A percentile compares a stretch with the other conserved stretches of the same genome.
These are phyloP conservation scores for Phytophthora vignae DNA, from an alignment of 352 stramenopile species.

Conservation along the genomic window DNA sequence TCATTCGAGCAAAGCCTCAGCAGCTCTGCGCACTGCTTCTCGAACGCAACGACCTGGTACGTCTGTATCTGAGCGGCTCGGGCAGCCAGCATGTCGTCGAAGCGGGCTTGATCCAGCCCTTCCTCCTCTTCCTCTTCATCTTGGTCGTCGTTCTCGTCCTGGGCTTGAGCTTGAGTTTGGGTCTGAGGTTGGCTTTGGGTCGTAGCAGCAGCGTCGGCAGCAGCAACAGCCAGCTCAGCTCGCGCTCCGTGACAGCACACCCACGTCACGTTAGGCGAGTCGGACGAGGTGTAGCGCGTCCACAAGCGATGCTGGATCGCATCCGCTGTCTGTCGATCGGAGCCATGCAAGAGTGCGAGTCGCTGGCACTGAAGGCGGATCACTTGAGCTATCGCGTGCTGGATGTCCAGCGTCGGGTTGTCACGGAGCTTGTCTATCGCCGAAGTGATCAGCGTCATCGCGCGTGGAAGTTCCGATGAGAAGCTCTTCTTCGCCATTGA, in stretches of 20 bases:
- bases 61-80: slow-evolving; percentile 34
- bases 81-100: slow-evolving; percentile 41
- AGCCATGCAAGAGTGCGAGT: slow-evolving; percentile 48
- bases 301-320: slow-evolving; percentile 45
- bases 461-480: slow-evolving; percentile 35
- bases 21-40: slow-evolving; percentile 48
- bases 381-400: slow-evolving; percentile 32
- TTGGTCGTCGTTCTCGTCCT: slow-evolving; percentile 16
- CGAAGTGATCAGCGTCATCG: slow-evolving; percentile 39
- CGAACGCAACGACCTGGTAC: slow-evolving; percentile 55
- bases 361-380: slow-evolving; percentile 54
- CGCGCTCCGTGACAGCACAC: slow-evolving; percentile 48
- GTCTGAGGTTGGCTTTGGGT: slow-evolving; percentile 15
- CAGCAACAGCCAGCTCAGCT: slow-evolving; percentile 19
- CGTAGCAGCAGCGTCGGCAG: slow-evolving; percentile 15
- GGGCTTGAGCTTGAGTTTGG: slow-evolving; percentile 14
- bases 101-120: slow-evolving; percentile 17
- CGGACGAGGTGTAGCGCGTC: slow-evolving; percentile 54
- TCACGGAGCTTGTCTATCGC: slow-evolving; percentile 27
- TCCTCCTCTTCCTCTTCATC: slow-evolving; percentile 21
- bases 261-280: slow-evolving; percentile 52
- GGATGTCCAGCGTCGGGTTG: slow-evolving; percentile 26
- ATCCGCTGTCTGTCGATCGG: slow-evolving; percentile 27
- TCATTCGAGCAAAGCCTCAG: slow-evolving; percentile 61
- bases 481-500: slow-evolving; percentile 12